Base-by-base conservation (phyloP, 1,284 basidiomycete species). In the Melampsora americana region DNA sequence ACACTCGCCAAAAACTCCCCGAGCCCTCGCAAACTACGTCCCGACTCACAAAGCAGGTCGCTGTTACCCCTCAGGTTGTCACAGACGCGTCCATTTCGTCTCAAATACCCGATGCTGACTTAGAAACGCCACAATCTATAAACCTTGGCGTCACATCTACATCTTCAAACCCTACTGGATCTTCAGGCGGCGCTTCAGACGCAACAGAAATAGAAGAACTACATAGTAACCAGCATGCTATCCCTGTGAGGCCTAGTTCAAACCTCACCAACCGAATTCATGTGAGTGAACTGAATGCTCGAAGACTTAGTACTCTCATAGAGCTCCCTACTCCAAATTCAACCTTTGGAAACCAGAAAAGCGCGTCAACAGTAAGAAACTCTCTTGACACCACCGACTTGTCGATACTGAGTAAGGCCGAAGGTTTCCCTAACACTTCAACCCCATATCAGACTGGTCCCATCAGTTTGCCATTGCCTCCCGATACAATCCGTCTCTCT, bases 401-500 rank as follows among this genome's bases (percentile, higher is more conserved):
- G 18, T 46, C 48, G 16, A 73, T 73, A 26, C 2, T 16, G 42
- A 73, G 70, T 48, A 64, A 73, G 35, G 48, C 53, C 30, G 65
- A 65, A 32, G 70, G 62, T n/a, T 48, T 73, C 7, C 70, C 70
- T 16, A 61, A 66, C 9, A 50, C 42, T 56, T 73, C 70, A 12
- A 73, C 70, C 23, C 70, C 70, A 1, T 65, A 73, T 53, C 65
- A 61, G n/a, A 64, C 62, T 42, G 70, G 70, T 48, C 70, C 62
- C 23, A 30, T 73, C 18, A 73, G 62, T 50, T 64, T 73, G 39
- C 70, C 70, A 48, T 62, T 73, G 23, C 70, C 70, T 32, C 70
- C 70, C 53, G 70, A 73, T 66, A 73, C 70, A 26, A 64, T 65
- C 32, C 70, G 64, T 16, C 48, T 73, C 14, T 73, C 70, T 65